Conservation (phyloP, 163 green algal genomes). For the Chloroidium sp. region DNA sequence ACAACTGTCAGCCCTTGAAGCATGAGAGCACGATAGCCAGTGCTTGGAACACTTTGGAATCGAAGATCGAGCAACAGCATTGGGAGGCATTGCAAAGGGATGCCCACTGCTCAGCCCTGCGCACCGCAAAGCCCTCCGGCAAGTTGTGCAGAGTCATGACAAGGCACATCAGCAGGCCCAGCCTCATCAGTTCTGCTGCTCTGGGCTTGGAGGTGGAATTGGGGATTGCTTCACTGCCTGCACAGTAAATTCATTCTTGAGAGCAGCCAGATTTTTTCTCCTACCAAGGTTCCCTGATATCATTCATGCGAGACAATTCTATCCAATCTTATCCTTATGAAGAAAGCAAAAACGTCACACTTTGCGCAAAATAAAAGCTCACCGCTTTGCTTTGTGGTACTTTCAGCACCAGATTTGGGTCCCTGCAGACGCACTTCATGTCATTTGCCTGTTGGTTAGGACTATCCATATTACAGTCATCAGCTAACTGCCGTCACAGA, state of each 20-base stretch:
- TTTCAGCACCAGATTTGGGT: no score
- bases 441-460: no score
- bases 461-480: no score
- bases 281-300: not conserved
- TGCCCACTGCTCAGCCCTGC: not conserved
- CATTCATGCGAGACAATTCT: not conserved
- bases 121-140: conserved; percentile 78
- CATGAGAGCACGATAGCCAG: not conserved
- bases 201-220: not conserved
- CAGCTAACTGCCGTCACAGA: no score
- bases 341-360: no score
- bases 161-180: conserved; percentile 76
- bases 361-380: no score
- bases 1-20: not conserved
- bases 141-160: conserved; percentile 90
- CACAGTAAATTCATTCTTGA: not conserved
- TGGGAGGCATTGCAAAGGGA: not conserved
- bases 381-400: no score
- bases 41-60: no score
- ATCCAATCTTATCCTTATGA: not conserved
- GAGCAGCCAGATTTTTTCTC: not conserved
- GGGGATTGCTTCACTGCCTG: not conserved
- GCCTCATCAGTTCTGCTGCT: conserved; percentile 48
- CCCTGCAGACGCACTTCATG: no score
- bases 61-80: not conserved